A percentile compares a stretch with the other conserved stretches of the same genome.
Evolutionary conservation across 495 filamentous ascomycete species (phyloP).

Genomic region (Entonaema liquescens): DNA sequence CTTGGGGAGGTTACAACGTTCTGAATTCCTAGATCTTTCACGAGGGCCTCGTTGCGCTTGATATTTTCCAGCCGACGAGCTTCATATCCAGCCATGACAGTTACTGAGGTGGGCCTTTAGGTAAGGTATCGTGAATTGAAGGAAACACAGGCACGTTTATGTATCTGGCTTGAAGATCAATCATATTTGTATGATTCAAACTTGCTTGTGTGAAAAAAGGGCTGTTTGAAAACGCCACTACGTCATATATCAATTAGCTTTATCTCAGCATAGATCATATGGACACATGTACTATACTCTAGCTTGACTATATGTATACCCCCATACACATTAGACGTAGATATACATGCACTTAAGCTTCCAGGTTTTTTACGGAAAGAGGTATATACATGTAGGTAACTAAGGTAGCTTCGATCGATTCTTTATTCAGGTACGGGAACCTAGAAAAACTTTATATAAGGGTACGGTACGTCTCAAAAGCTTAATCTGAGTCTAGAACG

Average conservation of each 20-base stretch:
- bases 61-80: conserved; percentile 63
- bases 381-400: no score
- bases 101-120: background rate
- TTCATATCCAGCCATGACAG: conserved; percentile 30
- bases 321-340: no score
- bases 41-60: conserved; percentile 60
- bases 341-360: no score
- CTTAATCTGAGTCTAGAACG: background rate
- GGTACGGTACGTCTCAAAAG: background rate
- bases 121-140: background rate
- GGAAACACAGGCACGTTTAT: background rate
- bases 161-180: background rate
- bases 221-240: background rate
- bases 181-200: background rate
- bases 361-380: no score
- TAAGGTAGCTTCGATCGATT: no score
- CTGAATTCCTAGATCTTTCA: conserved; percentile 52
- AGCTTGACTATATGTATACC: no score
- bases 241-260: conserved; percentile 4
- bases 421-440: background rate
- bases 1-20: background rate
- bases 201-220: background rate
- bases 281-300: no score
- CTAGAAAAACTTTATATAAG: background rate
- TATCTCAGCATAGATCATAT: background rate